Base-by-base conservation (phyloP, 1,284 basidiomycete species). In the Tylopilus sp. region DNA sequence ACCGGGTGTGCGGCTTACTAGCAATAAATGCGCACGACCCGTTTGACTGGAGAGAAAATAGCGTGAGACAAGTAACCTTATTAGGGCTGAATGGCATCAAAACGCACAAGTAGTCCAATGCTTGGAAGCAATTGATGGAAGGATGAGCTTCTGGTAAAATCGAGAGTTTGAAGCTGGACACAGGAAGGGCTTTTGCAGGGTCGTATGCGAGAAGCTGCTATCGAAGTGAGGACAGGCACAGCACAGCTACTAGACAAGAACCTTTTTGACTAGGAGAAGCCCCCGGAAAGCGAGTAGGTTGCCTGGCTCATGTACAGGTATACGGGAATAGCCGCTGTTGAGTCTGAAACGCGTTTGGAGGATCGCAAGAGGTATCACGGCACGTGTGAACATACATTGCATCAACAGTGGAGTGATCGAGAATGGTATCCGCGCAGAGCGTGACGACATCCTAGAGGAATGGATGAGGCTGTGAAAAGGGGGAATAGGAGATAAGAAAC, bases 131-230 rank as follows among this genome's bases (percentile, higher is more conserved):
- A 70, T 91, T 95, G 70, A 96, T 95, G 26, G 90, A 88, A 2
- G 95, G 94, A 39, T 85, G 85, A 10, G 96, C 96, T 81, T 99
- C 97, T 0, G 97, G 97, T 5, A 99, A 80, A n/a, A 97, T 94
- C 0, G 92, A 89, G 0, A 96, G 83, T 1, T 84, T 81, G 76
- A 95, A 94, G 53, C 87, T 81, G 4, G 90, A 92, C 0, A 97
- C 94, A 2, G 92, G 92, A 66, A 89, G 86, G 3, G 86, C 88
- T 76, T 93, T 87, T 24, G 93, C 87, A 0, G 96, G 95, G 78
- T 98, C 96, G 77, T 99, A 99, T 2, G 89, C 87, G 60, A 98
- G 89, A 51, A 99, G 89, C 92, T 61, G 32, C 56, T 49, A 16
- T 6, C 6, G 24, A 29, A 7, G 13, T 49, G n/a, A 49, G n/a